A percentile compares a stretch with the other conserved stretches of the same genome.
Evolutionary conservation across 352 stramenopile species (phyloP).

Genomic region (Vaucheria bursata): DNA sequence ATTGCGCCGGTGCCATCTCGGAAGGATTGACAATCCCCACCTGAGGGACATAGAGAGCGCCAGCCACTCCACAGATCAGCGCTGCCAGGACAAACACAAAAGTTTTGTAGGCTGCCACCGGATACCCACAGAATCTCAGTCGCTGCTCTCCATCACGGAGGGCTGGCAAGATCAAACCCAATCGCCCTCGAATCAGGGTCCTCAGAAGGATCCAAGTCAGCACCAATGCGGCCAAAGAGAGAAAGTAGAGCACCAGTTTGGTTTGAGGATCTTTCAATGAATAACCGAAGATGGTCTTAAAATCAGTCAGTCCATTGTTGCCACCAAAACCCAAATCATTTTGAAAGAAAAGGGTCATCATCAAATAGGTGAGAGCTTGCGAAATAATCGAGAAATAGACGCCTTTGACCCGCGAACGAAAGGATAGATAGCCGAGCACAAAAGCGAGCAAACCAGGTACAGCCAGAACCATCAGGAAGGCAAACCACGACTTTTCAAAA

Average conservation of each 20-base stretch:
- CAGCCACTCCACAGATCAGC: neutral
- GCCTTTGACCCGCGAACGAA: neutral
- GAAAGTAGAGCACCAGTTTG: neutral
- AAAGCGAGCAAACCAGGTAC: neutral
- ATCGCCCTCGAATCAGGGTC: neutral
- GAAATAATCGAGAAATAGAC: neutral
- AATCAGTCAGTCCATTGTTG: neutral
- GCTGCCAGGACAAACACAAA: neutral
- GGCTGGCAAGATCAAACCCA: neutral
- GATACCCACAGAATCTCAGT: neutral
- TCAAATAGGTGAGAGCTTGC: neutral
- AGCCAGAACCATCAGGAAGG: neutral
- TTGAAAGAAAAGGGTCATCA: too few relatives aligned
- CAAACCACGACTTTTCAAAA: too few relatives aligned
- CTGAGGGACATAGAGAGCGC: neutral
- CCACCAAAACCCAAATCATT: too few relatives aligned
- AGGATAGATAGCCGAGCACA: neutral
- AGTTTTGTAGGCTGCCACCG: neutral
- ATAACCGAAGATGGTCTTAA: neutral
- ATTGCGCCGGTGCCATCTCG: neutral
- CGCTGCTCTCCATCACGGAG: neutral
- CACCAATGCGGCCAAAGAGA: neutral
- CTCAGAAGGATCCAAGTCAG: neutral
- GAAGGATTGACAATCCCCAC: neutral
- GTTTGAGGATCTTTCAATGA: neutral